phyloP scores from a whole-genome alignment of 2,329 filamentous ascomycete species.

The Fusarium stilboides region DNA sequence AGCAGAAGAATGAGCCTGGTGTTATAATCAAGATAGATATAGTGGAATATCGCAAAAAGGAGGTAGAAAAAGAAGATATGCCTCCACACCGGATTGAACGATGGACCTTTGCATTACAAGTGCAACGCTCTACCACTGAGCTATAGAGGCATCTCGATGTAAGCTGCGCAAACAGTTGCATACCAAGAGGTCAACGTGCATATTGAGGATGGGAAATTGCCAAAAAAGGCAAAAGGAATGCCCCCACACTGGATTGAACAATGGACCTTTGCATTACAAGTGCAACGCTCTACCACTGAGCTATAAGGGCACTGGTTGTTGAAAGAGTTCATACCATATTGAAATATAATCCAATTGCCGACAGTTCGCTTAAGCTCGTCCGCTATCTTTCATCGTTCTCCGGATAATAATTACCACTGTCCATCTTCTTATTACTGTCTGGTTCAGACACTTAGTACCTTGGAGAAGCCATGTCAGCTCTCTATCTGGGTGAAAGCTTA shows the following conservation, averaged over 20 bases:
- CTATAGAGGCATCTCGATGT: constrained; percentile 33
- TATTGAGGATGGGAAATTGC: no score
- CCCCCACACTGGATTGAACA: constrained; percentile 46
- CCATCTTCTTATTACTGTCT: no score
- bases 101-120: constrained; percentile 47
- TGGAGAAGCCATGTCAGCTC: no score
- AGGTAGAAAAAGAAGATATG: constrained; percentile 21
- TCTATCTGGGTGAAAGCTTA: no score
- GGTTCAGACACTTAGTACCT: no score
- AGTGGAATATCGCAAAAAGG: neutral
- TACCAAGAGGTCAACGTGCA: neutral
- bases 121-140: constrained; percentile 47
- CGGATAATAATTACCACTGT: no score
- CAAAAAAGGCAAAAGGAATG: constrained; percentile 28
- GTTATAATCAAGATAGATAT: no score
- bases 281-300: constrained; percentile 47
- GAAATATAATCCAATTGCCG: neutral
- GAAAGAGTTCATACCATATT: neutral
- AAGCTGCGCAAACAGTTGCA: accelerated
- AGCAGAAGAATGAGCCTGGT: no score
- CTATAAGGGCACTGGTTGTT: constrained; percentile 32
- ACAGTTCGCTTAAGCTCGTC: neutral
- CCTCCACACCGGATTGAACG: constrained; percentile 46
- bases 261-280: constrained; percentile 49
- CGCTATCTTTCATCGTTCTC: no score